A percentile compares a stretch with the other conserved stretches of the same genome.
phyloP scores from a whole-genome alignment of 73 alveolate species.

The Strombidium stylifer region DNA sequence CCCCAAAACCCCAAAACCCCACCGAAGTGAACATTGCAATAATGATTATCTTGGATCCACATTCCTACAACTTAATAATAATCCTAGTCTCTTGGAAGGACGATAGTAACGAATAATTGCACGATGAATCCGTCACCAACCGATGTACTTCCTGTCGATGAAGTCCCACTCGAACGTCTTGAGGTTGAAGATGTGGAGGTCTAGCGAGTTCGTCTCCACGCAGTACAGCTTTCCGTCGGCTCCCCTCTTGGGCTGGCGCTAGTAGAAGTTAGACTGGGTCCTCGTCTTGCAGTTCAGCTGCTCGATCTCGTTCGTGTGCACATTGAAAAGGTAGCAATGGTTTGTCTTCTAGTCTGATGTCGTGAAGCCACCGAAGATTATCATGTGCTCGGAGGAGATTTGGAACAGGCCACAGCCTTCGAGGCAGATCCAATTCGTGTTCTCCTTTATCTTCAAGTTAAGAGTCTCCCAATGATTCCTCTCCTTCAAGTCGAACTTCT shows the following conservation, averaged over 20 bases:
- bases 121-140: too few relatives aligned
- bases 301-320: slow-evolving; percentile 61
- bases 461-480: slow-evolving; percentile 54
- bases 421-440: slow-evolving; percentile 66
- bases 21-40: too few relatives aligned
- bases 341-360: slow-evolving; percentile 56
- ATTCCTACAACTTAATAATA: too few relatives aligned
- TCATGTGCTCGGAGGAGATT: slow-evolving; percentile 30
- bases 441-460: slow-evolving; percentile 45
- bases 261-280: slow-evolving; percentile 55
- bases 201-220: slow-evolving; percentile 65
- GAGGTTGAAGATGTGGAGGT: slow-evolving; percentile 46
- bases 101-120: too few relatives aligned
- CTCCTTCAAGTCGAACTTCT: slow-evolving; percentile 42
- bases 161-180: slow-evolving; percentile 48
- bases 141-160: slow-evolving; percentile 50
- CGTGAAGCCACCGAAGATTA: slow-evolving; percentile 65
- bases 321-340: slow-evolving; percentile 55
- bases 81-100: too few relatives aligned
- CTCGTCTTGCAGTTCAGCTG: slow-evolving; percentile 34
- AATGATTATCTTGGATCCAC: too few relatives aligned
- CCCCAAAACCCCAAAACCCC: too few relatives aligned
- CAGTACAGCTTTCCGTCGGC: slow-evolving; percentile 58
- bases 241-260: slow-evolving; percentile 62
- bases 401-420: slow-evolving; percentile 66